phyloP scores from a whole-genome alignment of 176 grass and related monocot genomes.

The Hyparrhenia diplandra region DNA sequence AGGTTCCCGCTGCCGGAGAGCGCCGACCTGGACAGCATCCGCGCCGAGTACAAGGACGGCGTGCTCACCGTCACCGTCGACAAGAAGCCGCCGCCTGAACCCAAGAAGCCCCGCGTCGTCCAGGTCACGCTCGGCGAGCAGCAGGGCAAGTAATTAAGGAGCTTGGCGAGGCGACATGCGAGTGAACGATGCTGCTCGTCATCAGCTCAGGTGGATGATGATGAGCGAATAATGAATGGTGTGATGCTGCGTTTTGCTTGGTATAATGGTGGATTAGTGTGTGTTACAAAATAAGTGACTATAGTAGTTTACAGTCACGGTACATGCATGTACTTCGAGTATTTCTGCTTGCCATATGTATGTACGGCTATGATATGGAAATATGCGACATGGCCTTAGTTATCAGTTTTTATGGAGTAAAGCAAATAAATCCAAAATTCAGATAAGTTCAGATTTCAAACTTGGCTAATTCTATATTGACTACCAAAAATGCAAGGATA shows the following conservation, averaged over 20 bases:
- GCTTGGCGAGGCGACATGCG: not conserved
- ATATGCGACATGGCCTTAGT: too few species aligned
- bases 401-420: too few species aligned
- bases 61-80: conserved; percentile 63
- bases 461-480: too few species aligned
- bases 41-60: conserved; percentile 48
- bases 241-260: not conserved
- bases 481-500: too few species aligned
- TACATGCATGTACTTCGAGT: not conserved
- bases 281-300: too few species aligned
- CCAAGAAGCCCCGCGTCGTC: conserved; percentile 51
- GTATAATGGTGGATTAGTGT: too few species aligned
- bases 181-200: not conserved
- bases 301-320: too few species aligned
- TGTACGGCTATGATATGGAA: too few species aligned
- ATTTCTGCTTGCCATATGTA: not conserved
- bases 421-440: too few species aligned
- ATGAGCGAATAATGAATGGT: not conserved
- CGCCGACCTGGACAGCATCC: conserved; percentile 41
- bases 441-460: too few species aligned
- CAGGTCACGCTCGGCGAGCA: conserved; percentile 39
- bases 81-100: conserved; percentile 51
- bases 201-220: not conserved
- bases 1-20: conserved; percentile 50
- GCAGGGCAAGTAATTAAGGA: not conserved